phyloP scores from a whole-genome alignment of 1,139 yeast genomes.

The Lodderomyces jiufengensis region DNA sequence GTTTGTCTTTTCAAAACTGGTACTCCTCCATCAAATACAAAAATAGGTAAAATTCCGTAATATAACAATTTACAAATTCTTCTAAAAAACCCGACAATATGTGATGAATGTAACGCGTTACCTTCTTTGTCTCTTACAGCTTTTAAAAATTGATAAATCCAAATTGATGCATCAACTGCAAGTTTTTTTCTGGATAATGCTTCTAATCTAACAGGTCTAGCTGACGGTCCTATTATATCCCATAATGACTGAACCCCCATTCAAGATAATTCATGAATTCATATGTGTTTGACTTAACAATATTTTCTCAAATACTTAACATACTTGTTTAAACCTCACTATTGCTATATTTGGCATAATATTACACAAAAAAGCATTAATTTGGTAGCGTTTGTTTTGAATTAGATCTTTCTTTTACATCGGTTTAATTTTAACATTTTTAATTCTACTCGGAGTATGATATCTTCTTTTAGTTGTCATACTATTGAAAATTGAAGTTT shows the following conservation, averaged over 20 bases:
- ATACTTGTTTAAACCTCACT: too few species aligned
- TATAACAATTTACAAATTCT: slow-evolving; percentile 87
- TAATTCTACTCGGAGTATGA: too few species aligned
- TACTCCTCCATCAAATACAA: slow-evolving; percentile 98
- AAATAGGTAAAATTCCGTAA: slow-evolving; percentile 87
- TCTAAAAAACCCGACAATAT: slow-evolving; percentile 89
- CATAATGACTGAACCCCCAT: slow-evolving; percentile 98
- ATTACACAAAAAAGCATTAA: too few species aligned
- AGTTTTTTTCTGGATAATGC: slow-evolving; percentile 69
- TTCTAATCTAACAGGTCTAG: slow-evolving; percentile 86
- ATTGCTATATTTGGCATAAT: too few species aligned
- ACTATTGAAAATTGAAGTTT: too few species aligned
- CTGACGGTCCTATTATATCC: slow-evolving; percentile 88
- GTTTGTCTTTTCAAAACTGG: slow-evolving; percentile 81
- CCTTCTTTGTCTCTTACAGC: slow-evolving; percentile 92
- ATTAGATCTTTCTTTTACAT: too few species aligned
- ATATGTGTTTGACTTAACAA: too few species aligned
- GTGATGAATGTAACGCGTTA: slow-evolving; percentile 72
- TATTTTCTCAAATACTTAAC: too few species aligned
- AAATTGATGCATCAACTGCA: slow-evolving; percentile 97
- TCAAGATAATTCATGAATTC: too few species aligned
- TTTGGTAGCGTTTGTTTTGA: too few species aligned
- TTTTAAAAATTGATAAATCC: slow-evolving; percentile 96
- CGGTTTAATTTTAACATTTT: too few species aligned
- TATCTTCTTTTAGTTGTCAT: too few species aligned